Percentiles rank a stretch among this genome's conserved stretches.
These are phyloP conservation scores for Isabelozyma rhagii DNA, from an alignment of 805 yeast genomes.

Conservation along the genomic window DNA sequence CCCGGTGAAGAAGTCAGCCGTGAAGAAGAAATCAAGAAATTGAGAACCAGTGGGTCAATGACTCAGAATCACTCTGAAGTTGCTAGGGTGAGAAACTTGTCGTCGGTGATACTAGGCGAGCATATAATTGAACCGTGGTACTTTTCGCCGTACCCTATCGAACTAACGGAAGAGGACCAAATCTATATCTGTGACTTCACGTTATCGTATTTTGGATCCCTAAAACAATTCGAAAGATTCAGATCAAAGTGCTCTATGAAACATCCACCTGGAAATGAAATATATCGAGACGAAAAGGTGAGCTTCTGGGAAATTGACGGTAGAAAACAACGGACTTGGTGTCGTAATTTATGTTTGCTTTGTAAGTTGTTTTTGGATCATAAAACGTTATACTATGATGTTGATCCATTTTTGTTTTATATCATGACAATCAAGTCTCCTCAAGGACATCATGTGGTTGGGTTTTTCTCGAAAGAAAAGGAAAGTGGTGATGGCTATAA, in stretches of 20 bases:
- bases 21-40: conserved; percentile 88
- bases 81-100: conserved; percentile 83
- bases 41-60: conserved; percentile 97
- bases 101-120: conserved; percentile 78
- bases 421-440: conserved; percentile 92
- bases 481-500: conserved; percentile 94
- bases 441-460: conserved; percentile 92
- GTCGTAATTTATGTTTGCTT: conserved; percentile 89
- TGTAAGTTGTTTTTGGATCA: conserved; percentile 91
- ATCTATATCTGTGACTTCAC: conserved; percentile 91
- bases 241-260: conserved; percentile 81
- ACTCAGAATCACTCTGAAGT: conserved; percentile 83
- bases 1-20: conserved; percentile 73
- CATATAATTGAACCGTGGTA: conserved; percentile 98
- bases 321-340: conserved; percentile 93
- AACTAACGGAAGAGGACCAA: conserved; percentile 86
- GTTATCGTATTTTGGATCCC: conserved; percentile 81
- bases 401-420: conserved; percentile 94
- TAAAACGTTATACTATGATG: conserved; percentile 94
- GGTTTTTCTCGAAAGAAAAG: conserved; percentile 95
- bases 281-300: conserved; percentile 87
- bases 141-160: conserved; percentile 95
- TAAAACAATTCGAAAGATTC: conserved; percentile 89
- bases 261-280: conserved; percentile 98
- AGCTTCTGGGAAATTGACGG: conserved; percentile 98